Conservation (phyloP, 495 filamentous ascomycete species). For the Penicillium paradoxum region DNA sequence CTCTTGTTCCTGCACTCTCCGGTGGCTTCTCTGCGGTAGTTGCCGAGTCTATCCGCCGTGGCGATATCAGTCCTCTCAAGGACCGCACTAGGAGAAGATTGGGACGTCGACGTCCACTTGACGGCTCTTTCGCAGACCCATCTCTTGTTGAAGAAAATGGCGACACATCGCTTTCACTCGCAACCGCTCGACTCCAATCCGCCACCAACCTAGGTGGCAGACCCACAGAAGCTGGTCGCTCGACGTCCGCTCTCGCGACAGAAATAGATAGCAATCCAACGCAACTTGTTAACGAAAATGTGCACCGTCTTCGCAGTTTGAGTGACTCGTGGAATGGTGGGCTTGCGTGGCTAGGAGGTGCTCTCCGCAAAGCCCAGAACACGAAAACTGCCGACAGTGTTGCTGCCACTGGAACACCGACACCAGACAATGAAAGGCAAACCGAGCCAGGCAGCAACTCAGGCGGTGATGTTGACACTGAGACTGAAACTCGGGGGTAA, state of each 20-base stretch:
- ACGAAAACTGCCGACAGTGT: constrained; percentile 9
- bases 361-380: constrained; percentile 13
- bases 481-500: constrained; percentile 12
- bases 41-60: constrained; percentile 56
- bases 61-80: constrained; percentile 39
- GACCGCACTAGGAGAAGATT: constrained; percentile 24
- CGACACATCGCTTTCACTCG: constrained; percentile 19
- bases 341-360: constrained; percentile 41
- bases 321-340: constrained; percentile 43
- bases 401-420: constrained; percentile 15
- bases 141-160: constrained; percentile 13
- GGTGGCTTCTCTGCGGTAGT: constrained; percentile 55
- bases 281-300: constrained; percentile 16
- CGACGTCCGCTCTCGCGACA: constrained; percentile 24
- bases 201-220: constrained; percentile 21
- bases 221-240: constrained; percentile 22
- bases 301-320: constrained; percentile 36
- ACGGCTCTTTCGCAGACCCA: constrained; percentile 24
- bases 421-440: constrained; percentile 2
- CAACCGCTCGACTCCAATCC: constrained; percentile 30
- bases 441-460: neutral
- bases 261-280: constrained; percentile 8
- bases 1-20: constrained; percentile 43
- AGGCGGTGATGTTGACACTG: neutral
- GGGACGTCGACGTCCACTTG: constrained; percentile 26